phyloP scores from a whole-genome alignment of 257 asterid genomes.

The Solanum chiquidenum region DNA sequence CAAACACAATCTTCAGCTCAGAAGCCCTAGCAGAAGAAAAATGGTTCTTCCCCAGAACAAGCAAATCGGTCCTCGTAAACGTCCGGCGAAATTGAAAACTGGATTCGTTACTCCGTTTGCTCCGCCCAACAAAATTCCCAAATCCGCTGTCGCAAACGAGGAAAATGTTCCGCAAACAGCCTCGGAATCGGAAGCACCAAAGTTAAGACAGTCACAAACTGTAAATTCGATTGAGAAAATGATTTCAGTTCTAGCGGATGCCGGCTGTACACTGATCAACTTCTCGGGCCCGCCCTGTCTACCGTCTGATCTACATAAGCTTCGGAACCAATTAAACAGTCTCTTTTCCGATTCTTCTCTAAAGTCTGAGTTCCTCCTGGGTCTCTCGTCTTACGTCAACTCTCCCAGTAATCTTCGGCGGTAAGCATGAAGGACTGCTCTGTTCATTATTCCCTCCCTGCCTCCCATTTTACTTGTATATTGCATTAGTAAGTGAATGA shows the following conservation, averaged over 20 bases:
- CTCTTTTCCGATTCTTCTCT: conserved; percentile 37
- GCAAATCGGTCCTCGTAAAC: conserved; percentile 28
- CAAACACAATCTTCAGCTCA: neutral
- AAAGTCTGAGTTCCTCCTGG: conserved; percentile 47
- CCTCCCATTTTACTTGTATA: neutral
- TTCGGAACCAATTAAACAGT: conserved; percentile 48
- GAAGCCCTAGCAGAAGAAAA: neutral
- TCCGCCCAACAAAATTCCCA: conserved; percentile 28
- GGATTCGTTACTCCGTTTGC: conserved; percentile 45
- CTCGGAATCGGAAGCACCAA: neutral
- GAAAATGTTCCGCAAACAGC: neutral
- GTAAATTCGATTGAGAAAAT: conserved; percentile 18
- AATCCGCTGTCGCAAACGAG: conserved; percentile 10
- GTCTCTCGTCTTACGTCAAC: conserved; percentile 40
- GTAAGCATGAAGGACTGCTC: neutral
- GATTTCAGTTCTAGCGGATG: conserved; percentile 61
- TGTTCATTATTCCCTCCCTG: neutral
- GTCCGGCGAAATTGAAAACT: conserved; percentile 30
- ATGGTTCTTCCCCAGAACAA: conserved; percentile 22
- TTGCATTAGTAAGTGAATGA: neutral
- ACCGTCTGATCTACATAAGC: conserved; percentile 52
- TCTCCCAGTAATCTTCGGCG: conserved; percentile 11
- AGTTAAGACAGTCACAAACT: neutral
- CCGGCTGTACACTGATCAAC: conserved; percentile 62
- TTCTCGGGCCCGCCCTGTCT: conserved; percentile 57